Base-by-base conservation (phyloP, 805 yeast genomes). In the Saturnispora sekii region DNA sequence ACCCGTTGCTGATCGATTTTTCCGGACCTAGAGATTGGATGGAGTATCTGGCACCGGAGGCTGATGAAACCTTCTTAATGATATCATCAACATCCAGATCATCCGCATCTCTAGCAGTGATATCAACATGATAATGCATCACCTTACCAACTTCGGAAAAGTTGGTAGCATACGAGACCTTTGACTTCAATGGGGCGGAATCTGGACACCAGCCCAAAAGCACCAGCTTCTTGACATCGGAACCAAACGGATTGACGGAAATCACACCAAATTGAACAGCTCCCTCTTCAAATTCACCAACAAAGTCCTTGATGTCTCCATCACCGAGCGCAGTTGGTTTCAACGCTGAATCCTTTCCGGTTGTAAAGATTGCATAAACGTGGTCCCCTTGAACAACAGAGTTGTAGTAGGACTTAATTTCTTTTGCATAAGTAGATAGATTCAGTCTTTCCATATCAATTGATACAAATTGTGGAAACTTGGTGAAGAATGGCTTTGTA, bases 131-230 rank as follows among this genome's bases (percentile, higher is more conserved):
- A 66, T 90, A 93, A 39, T 95, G 95, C 57, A 84, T 70, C 16
- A 77, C 69, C 48, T 72, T 77, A 26, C 88, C 76, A 16, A 84
- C 84, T 35, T 80, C 84, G 35, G 85, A 87, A 53, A 83, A 80
- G 62, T 84, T 84, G 48, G 77, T 66, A 26, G 90, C 88, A 64
- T 80, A 84, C 1, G 88, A 79, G 38, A 85, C 74, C 55, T 87
- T 75, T 26, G 81, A 70, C 59, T 80, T 83, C 58, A 70, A 72
- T 51, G 97, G 95, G 17, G 95, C 89, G 46, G 90, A 85, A 63
- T 93, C 97, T 6, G 98, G 98, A 66, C 95, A 85, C 96, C 96
- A 90, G 42, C 97, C 97, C 33, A 93, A 71, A 40, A 93, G 69
- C 30, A 90, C 74, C 52, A 85, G 70, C 68, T 93, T 93, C 57